Percentiles rank a stretch among this genome's conserved stretches.
Conservation (phyloP, 306 rosid genomes). For the Inga laurina region DNA sequence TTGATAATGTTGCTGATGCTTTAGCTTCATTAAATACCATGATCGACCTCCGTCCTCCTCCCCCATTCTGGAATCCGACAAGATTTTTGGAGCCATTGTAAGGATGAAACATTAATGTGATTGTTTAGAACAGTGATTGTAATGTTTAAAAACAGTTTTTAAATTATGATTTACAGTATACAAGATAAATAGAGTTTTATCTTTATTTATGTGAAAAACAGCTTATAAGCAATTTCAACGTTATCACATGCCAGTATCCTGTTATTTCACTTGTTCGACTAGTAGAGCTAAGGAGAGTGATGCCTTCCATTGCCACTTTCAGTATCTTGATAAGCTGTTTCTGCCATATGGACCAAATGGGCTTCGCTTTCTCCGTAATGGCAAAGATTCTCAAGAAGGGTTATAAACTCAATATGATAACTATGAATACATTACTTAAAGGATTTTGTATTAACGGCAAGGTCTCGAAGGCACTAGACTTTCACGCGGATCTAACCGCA, state of each 20-base stretch:
- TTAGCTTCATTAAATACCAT: constrained; percentile 25
- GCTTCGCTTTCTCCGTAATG: constrained; percentile 38
- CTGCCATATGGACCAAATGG: constrained; percentile 30
- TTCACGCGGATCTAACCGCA: constrained; percentile 6
- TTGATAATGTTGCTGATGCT: constrained; percentile 30
- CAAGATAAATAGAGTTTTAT: too few relatives aligned
- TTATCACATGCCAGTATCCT: too few relatives aligned
- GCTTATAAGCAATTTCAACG: too few relatives aligned
- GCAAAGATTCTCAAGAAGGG: constrained; percentile 43
- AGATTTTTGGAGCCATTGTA: constrained; percentile 31
- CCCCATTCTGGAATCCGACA: constrained; percentile 21
- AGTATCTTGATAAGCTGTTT: constrained; percentile 41
- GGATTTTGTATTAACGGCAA: constrained; percentile 38
- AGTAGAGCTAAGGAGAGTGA: constrained; percentile 13
- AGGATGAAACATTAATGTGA: constrained; percentile 40
- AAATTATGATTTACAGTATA: too few relatives aligned
- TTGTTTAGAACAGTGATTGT: too few relatives aligned
- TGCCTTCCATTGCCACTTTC: constrained; percentile 36
- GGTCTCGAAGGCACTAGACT: constrained; percentile 24
- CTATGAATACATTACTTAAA: constrained; percentile 37
- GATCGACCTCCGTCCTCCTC: constrained; percentile 23
- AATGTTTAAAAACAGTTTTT: too few relatives aligned
- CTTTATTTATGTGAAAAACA: too few relatives aligned
- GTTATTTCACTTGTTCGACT: constrained; percentile 34
- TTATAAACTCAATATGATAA: constrained; percentile 26